Conservation (phyloP, 2,329 filamentous ascomycete species). For the Lecanicillium sp. region DNA sequence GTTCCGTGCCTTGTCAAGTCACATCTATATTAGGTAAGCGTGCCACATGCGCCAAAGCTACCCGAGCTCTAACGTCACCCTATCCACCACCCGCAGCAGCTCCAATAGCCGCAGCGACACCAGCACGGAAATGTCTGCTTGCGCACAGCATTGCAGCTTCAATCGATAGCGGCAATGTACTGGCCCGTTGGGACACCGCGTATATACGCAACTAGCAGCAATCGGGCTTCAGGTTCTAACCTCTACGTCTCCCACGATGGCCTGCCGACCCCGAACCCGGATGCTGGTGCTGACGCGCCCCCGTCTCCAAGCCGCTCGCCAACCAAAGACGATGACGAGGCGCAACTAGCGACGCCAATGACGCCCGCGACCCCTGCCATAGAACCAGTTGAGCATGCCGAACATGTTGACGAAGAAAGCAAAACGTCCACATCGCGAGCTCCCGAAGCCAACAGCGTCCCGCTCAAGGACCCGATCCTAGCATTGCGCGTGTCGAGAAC, state of each 20-base stretch:
- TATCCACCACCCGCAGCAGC: no score
- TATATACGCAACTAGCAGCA: conserved; percentile 71
- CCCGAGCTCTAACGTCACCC: no score
- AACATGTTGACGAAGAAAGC: conserved; percentile 8
- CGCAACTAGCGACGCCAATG: conserved; percentile 34
- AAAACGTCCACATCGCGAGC: neutral
- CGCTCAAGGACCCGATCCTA: conserved; percentile 56
- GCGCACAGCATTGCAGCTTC: no score
- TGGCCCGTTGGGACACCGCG: conserved; percentile 82
- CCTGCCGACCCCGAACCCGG: conserved; percentile 27
- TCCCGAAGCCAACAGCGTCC: conserved; percentile 27
- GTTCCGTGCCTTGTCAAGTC: no score
- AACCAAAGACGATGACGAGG: conserved; percentile 14
- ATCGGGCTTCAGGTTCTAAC: conserved; percentile 41
- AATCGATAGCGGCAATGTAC: conserved; percentile 56
- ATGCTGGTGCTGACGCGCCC: neutral
- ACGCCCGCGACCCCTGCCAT: conserved; percentile 51
- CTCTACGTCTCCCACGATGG: conserved; percentile 54
- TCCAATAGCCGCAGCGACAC: no score
- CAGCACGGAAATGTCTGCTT: no score
- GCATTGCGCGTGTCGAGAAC: conserved; percentile 70
- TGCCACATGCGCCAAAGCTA: no score
- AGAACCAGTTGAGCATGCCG: conserved; percentile 49
- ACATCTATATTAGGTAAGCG: no score
- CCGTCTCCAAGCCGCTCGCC: conserved; percentile 15